Conservation (phyloP, 2,329 filamentous ascomycete genomes). For the Zalaria obscura region DNA sequence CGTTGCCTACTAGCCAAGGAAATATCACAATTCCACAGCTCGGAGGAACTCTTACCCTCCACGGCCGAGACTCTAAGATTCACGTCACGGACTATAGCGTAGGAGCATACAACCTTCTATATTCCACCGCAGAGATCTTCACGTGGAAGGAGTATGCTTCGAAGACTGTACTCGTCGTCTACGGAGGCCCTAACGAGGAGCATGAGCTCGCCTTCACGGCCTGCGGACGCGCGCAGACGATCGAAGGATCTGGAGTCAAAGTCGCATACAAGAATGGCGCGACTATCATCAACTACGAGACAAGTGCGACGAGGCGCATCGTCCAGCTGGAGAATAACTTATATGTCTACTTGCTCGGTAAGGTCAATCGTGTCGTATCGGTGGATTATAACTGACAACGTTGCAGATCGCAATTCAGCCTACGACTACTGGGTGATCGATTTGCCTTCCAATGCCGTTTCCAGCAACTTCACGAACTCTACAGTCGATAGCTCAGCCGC, state of each 20-base stretch:
- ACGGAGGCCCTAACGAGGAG: slow-evolving; percentile 45
- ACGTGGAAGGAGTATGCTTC: slow-evolving; percentile 52
- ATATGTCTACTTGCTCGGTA: slow-evolving; percentile 43
- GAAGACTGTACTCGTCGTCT: slow-evolving; percentile 44
- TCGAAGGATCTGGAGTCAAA: slow-evolving; percentile 27
- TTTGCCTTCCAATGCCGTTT: slow-evolving; percentile 24
- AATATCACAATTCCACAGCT: slow-evolving; percentile 44
- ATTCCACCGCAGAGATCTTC: slow-evolving; percentile 56
- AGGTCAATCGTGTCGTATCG: slow-evolving; percentile 7
- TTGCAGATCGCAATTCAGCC: slow-evolving; percentile 35
- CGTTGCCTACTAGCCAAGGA: slow-evolving; percentile 44
- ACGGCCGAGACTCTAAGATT: slow-evolving; percentile 51
- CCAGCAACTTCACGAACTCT: slow-evolving; percentile 17
- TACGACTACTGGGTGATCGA: slow-evolving; percentile 58
- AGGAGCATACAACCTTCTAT: slow-evolving; percentile 44
- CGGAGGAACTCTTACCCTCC: slow-evolving; percentile 41
- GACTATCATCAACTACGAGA: slow-evolving; percentile 41
- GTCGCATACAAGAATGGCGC: slow-evolving; percentile 24
- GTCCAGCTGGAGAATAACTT: slow-evolving; percentile 35
- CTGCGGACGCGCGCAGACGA: slow-evolving; percentile 19
- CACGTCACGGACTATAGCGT: slow-evolving; percentile 54
- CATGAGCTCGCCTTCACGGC: slow-evolving; percentile 45
- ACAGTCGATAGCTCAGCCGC: slow-evolving; percentile 23
- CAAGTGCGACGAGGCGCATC: slow-evolving; percentile 37
- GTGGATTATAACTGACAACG: not conserved